These are phyloP conservation scores for Thamnidium elegans DNA, from an alignment of 192 early-diverging fungal genomes.

Conservation along the genomic window DNA sequence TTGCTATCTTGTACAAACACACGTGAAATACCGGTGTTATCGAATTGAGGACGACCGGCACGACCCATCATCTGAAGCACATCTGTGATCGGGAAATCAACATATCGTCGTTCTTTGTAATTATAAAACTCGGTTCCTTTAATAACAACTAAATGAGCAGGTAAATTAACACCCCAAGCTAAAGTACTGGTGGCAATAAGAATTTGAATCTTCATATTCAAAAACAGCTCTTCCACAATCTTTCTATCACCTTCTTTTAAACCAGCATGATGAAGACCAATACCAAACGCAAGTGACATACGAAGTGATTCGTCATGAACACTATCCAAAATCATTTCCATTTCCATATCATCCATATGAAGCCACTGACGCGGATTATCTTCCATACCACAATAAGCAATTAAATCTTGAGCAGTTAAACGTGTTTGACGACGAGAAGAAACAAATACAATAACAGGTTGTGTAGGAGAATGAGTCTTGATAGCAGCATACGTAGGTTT, in stretches of 20 bases:
- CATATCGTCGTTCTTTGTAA: constrained; percentile 83
- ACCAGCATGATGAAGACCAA: constrained; percentile 97
- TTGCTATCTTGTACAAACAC: constrained; percentile 95
- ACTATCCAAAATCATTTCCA: constrained; percentile 67
- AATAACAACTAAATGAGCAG: constrained; percentile 95
- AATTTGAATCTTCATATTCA: constrained; percentile 93
- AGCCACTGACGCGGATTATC: constrained; percentile 90
- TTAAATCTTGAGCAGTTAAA: constrained; percentile 94
- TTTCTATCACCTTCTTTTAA: constrained; percentile 83
- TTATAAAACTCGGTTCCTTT: constrained; percentile 99
- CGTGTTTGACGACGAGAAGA: constrained; percentile 96
- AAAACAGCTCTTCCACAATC: constrained; percentile 91
- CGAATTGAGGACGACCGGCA: constrained; percentile 95
- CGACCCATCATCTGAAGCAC: constrained; percentile 99
- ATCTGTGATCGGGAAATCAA: constrained; percentile 97
- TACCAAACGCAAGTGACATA: constrained; percentile 86
- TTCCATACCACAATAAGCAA: constrained; percentile 88
- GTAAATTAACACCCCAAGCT: constrained; percentile 98
- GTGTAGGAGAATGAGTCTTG: constrained; percentile 85
- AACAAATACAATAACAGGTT: constrained; percentile 98
- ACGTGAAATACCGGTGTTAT: constrained; percentile 85
- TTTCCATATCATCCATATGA: constrained; percentile 77
- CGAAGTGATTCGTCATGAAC: constrained; percentile 81
- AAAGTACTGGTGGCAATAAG: constrained; percentile 93
- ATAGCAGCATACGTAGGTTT: constrained; percentile 95